phyloP scores from a whole-genome alignment of 805 yeast genomes.

The Saccharomycopsis selenospora region DNA sequence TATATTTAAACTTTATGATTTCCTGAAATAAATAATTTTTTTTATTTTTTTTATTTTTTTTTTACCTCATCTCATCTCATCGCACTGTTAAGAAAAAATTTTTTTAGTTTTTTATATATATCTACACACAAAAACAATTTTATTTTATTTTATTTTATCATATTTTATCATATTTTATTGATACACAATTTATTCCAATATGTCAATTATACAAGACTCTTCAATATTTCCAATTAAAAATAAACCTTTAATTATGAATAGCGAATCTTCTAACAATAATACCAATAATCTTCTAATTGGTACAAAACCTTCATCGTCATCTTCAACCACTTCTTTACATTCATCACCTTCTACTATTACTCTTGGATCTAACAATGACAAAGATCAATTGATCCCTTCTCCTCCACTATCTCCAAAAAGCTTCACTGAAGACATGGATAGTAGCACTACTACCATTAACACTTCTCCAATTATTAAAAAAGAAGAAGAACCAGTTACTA shows the following conservation, averaged over 20 bases:
- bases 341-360: background rate
- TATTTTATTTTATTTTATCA: no score
- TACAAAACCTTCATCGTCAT: background rate
- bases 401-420: conserved; percentile 38
- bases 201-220: no score
- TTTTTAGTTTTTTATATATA: no score
- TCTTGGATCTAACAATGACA: background rate
- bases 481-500: no score
- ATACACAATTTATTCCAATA: no score
- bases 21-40: background rate
- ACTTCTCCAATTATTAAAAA: background rate
- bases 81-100: no score
- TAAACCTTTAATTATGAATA: no score
- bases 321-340: background rate
- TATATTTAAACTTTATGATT: background rate
- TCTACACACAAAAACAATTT: no score
- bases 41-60: background rate
- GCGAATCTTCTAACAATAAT: background rate
- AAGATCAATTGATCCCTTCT: conserved; percentile 33
- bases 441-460: no score
- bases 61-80: conserved; percentile 3
- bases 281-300: background rate
- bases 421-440: no score
- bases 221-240: no score
- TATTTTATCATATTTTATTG: no score